Evolutionary conservation across 2,329 filamentous ascomycete genomes (phyloP).

Genomic region (Colletotrichum tamarilloi): DNA sequence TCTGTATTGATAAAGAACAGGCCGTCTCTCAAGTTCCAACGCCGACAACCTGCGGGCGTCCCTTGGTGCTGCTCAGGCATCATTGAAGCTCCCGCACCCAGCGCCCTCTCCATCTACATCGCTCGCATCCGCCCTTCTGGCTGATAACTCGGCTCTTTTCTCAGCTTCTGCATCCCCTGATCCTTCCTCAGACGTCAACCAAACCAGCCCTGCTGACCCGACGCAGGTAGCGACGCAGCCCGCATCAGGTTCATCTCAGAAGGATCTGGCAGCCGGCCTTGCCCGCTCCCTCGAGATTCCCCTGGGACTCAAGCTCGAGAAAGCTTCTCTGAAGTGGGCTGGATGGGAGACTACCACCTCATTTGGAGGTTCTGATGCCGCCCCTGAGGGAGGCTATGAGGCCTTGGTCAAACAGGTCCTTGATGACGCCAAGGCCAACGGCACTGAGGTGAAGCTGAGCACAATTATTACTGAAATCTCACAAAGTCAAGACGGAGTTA

Average conservation of each 20-base stretch:
- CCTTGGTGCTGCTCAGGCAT: conserved; percentile 25
- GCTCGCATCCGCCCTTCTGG: conserved; percentile 25
- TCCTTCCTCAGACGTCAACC: background rate
- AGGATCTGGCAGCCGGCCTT: conserved; percentile 23
- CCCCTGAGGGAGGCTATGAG: conserved; percentile 31
- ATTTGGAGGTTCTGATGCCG: conserved; percentile 31
- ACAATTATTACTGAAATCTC: conserved; percentile 20
- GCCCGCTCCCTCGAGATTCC: conserved; percentile 33
- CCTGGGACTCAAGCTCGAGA: conserved; percentile 31
- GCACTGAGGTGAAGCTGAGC: conserved; percentile 25
- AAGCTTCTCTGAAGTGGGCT: conserved; percentile 32
- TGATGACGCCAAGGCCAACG: conserved; percentile 27
- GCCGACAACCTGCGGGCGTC: conserved; percentile 23
- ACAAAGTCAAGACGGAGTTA: conserved; percentile 4
- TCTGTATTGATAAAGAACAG: conserved; percentile 2
- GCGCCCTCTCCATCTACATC: conserved; percentile 20
- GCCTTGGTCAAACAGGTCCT: conserved; percentile 24
- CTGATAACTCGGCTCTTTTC: conserved; percentile 13
- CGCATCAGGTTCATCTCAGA: background rate
- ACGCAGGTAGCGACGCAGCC: background rate
- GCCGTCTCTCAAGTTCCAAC: conserved; percentile 21
- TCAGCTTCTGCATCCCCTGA: background rate
- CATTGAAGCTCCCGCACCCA: conserved; percentile 28
- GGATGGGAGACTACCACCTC: conserved; percentile 25
- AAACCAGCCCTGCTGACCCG: background rate